Evolutionary conservation across 2,329 filamentous ascomycete genomes (phyloP), one percentile per base, ranked within the genome.

Genomic region (Fusarium tupiense): DNA sequence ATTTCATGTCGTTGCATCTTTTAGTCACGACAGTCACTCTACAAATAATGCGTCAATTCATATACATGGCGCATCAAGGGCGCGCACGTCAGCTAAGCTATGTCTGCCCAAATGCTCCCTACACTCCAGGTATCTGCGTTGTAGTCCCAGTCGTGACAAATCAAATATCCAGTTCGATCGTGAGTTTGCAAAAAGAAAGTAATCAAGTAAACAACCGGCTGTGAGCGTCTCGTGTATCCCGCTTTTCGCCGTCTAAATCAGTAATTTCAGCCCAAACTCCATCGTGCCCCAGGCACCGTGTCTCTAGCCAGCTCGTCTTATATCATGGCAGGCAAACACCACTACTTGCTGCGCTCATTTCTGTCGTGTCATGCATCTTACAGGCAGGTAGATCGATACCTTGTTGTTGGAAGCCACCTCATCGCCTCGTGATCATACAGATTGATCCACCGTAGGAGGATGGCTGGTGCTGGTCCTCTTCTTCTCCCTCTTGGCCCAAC

Each of bases 401-500:
- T 61, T 43, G 49, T 61, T 38, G 49, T 40, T 46, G 31, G 38
- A 41, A 54, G 49, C 26, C 44, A 40, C 20, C 31, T 61, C 49
- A 26, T 24, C 14, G 37, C 37, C 24, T 61, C 31, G 16, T 40
- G 37, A 35, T 67, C 53, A 71, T 65, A 80, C 72, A 10, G 69
- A 58, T 19, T 79, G 76, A 41, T 82, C 80, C 9, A 75, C 57
- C 29, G 71, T 64, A 24, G 72, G 77, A 72, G 63, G 35, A 65
- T 60, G 46, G 49, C 67, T 73, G 49, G 60, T 68, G 26, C 67
- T 80, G 64, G 78, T 80, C 50, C 80, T 83, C 80, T 94, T 96
- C 87, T 96, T 96, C 80, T 96, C 94, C 80, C 94, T 95, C 89
- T 93, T 91, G 22, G 91, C 91, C 91, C 91, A 93, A 60, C 91